Evolutionary conservation across 2,329 filamentous ascomycete species (phyloP).

Genomic region (Paracoccidioides brasiliensis): DNA sequence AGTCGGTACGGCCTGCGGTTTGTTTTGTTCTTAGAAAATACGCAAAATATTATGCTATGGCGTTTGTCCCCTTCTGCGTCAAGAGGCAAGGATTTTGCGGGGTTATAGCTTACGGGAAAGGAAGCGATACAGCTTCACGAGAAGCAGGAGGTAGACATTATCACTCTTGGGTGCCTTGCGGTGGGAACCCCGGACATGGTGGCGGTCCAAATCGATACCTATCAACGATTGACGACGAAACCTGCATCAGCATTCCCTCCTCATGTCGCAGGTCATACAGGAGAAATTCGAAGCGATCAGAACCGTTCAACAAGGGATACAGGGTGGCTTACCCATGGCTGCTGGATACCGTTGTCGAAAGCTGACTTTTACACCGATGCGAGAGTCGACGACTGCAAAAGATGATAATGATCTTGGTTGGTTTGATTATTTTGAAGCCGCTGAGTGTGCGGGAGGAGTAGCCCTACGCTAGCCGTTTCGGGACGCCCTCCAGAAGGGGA

Average conservation of each 20-base stretch:
- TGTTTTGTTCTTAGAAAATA: not conserved
- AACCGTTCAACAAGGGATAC: not conserved
- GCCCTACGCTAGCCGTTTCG: slow-evolving; percentile 29
- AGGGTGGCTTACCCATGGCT: slow-evolving; percentile 31
- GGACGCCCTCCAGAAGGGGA: slow-evolving; percentile 5
- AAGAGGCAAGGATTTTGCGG: slow-evolving; percentile 5
- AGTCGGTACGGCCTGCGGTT: slow-evolving; percentile 73
- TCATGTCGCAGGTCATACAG: not conserved
- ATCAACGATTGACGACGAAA: slow-evolving; percentile 1
- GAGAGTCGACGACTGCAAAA: slow-evolving; percentile 6
- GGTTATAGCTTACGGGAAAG: slow-evolving; percentile 61
- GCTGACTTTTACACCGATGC: slow-evolving; percentile 3
- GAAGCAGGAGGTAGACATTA: slow-evolving; percentile 92
- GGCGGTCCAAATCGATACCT: slow-evolving; percentile 47
- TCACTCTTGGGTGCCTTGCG: slow-evolving; percentile 95
- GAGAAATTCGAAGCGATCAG: not conserved
- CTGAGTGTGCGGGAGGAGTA: slow-evolving; percentile 29
- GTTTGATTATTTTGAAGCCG: slow-evolving; percentile 3
- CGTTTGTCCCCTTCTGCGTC: slow-evolving; percentile 2
- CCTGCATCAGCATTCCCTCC: slow-evolving; percentile 2
- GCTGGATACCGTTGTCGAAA: slow-evolving; percentile 28
- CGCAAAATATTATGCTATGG: too few species aligned
- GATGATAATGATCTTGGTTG: not conserved
- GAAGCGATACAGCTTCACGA: slow-evolving; percentile 98
- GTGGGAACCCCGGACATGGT: slow-evolving; percentile 56